These are phyloP conservation scores for Aureobasidium musti DNA, from an alignment of 2,329 filamentous ascomycete genomes.

Conservation along the genomic window DNA sequence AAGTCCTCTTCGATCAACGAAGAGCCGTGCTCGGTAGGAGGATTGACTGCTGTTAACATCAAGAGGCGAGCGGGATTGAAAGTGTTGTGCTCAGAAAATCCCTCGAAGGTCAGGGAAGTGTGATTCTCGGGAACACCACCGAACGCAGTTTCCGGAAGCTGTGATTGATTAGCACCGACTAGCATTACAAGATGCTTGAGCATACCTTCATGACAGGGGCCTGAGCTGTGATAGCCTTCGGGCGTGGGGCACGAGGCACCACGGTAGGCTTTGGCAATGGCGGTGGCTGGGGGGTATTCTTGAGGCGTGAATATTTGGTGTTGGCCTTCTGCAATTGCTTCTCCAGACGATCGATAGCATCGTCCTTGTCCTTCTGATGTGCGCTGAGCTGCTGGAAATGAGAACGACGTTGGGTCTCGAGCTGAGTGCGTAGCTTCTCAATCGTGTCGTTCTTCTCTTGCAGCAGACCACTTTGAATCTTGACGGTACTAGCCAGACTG, in stretches of 20 bases:
- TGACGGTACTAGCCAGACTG: slow-evolving; percentile 20
- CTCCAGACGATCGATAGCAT: background rate
- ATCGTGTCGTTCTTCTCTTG: slow-evolving; percentile 19
- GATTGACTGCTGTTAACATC: slow-evolving; percentile 11
- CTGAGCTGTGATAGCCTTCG: background rate
- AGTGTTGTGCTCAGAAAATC: slow-evolving; percentile 16
- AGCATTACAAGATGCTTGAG: background rate
- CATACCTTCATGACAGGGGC: background rate
- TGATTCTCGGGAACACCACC: slow-evolving; percentile 15
- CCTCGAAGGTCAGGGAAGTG: slow-evolving; percentile 17
- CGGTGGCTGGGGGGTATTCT: background rate
- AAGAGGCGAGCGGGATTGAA: slow-evolving; percentile 16
- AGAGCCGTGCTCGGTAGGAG: background rate
- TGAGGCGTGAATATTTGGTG: background rate
- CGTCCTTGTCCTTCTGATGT: slow-evolving; percentile 6
- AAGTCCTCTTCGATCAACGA: background rate
- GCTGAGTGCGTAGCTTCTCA: slow-evolving; percentile 16
- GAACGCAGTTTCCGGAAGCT: slow-evolving; percentile 8
- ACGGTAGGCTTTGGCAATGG: background rate
- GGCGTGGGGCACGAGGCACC: background rate
- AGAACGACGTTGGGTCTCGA: background rate
- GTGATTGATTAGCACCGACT: background rate
- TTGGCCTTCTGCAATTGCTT: slow-evolving; percentile 13
- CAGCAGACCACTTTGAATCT: slow-evolving; percentile 8
- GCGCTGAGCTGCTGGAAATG: background rate